Evolutionary conservation across 768 basidiomycete species (phyloP), one percentile per base, ranked within the genome.

Genomic region (Artomyces pyxidatus): DNA sequence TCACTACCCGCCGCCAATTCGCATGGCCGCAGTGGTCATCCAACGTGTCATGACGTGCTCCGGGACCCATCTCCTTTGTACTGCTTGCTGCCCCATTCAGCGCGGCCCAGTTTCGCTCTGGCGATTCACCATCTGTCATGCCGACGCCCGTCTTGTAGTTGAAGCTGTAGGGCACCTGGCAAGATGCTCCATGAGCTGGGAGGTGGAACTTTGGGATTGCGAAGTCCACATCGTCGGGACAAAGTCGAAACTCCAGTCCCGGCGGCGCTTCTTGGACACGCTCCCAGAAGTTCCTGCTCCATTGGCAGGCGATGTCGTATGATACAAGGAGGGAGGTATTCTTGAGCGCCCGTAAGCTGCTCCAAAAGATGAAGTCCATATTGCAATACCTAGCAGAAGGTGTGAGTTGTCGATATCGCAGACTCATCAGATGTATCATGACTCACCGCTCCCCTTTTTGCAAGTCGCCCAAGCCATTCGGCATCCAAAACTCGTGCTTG

Each of bases 51-150:
- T 46, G 48, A 2, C 51, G 49, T 10, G 58, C 54, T n/a, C 62
- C 64, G 1, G 55, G 59, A 2, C 66, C 67, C 70, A 72, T 71
- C 56, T 68, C 68, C 21, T 56, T 50, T 2, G 66, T 68, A 32
- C 65, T 65, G 6, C 48, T 19, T 7, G 66, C 59, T 0, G 61
- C 26, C 0, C 52, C 53, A 46, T 68, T 65, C 10, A 61, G 54
- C 19, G 57, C 29, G 0, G 65, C 54, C 67, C 66, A 71, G 0
- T 55, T 57, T 2, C 61, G 51, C 52, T 71, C 68, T 8, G 61
- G 52, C 0, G 58, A 64, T 41, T 71, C 69, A 1, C 69, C 69
- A 52, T 70, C 66, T 0, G 64, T 68, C 23, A 60, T 53, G 0
- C 59, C 68, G 11, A 59, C 58, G 16, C 63, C 61, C 12, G 32